These are phyloP conservation scores for Tranzscheliella williamsii DNA, from an alignment of 1,284 basidiomycete genomes.

Conservation along the genomic window DNA sequence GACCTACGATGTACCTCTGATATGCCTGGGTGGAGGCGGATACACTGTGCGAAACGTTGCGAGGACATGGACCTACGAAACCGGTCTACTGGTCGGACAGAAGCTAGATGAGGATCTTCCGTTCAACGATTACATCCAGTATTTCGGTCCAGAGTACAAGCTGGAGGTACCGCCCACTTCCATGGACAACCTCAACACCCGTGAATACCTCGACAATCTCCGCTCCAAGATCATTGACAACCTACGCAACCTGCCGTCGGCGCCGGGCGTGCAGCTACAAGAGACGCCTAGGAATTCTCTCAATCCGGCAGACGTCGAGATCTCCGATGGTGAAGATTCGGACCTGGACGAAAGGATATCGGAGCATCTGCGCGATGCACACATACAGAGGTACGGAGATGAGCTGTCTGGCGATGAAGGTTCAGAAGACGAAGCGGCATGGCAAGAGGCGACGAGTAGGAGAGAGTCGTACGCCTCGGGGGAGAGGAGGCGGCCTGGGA, in stretches of 20 bases:
- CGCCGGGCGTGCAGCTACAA: slow-evolving; percentile 86
- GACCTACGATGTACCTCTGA: slow-evolving; percentile 80
- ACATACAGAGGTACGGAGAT: slow-evolving; percentile 50
- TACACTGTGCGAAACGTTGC: slow-evolving; percentile 93
- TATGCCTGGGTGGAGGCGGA: slow-evolving; percentile 91
- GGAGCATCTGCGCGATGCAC: slow-evolving; percentile 49
- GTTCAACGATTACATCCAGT: slow-evolving; percentile 96
- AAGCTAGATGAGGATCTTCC: slow-evolving; percentile 79
- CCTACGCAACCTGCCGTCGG: slow-evolving; percentile 74
- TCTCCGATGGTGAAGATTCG: slow-evolving; percentile 59
- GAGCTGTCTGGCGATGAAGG: slow-evolving; percentile 52
- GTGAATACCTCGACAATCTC: slow-evolving; percentile 80
- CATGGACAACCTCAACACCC: slow-evolving; percentile 89
- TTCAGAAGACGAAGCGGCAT: slow-evolving; percentile 11
- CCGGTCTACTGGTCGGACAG: slow-evolving; percentile 85
- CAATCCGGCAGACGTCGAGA: slow-evolving; percentile 67
- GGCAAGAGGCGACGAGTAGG: slow-evolving; percentile 12
- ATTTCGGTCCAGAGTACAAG: slow-evolving; percentile 94
- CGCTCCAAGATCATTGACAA: slow-evolving; percentile 76
- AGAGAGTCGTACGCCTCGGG: slow-evolving; percentile 1
- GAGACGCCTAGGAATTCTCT: slow-evolving; percentile 69
- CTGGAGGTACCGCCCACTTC: slow-evolving; percentile 88
- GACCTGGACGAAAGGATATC: slow-evolving; percentile 61
- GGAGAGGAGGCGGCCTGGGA: slow-evolving; percentile 13
- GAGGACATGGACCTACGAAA: slow-evolving; percentile 94